Percentiles rank a stretch among this genome's conserved stretches.
Evolutionary conservation across 2,329 filamentous ascomycete genomes (phyloP).

Genomic region (Metarhizium anisopliae): DNA sequence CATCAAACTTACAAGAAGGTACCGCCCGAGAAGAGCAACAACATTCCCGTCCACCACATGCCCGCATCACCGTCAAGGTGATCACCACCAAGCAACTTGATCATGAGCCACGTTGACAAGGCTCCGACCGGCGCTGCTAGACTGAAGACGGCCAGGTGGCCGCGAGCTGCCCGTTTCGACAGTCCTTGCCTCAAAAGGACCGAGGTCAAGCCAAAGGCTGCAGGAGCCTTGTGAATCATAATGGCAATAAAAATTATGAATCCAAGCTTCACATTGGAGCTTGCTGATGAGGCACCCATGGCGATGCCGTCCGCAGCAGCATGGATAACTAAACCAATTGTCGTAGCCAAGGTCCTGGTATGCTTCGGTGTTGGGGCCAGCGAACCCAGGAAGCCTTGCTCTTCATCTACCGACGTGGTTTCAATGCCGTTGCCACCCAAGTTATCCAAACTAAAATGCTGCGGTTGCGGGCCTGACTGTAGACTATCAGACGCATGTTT

Average conservation of each 20-base stretch:
- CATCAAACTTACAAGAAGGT: constrained; percentile 71
- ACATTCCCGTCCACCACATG: constrained; percentile 84
- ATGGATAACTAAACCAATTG: constrained; percentile 90
- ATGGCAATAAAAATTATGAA: constrained; percentile 93
- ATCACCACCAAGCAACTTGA: constrained; percentile 62
- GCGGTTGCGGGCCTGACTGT: constrained; percentile 56
- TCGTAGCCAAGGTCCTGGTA: constrained; percentile 66
- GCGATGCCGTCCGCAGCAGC: constrained; percentile 92
- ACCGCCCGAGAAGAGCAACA: constrained; percentile 89
- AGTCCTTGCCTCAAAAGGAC: constrained; percentile 85
- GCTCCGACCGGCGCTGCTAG: constrained; percentile 83
- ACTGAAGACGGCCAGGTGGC: constrained; percentile 85
- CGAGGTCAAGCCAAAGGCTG: constrained; percentile 88
- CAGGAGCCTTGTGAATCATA: constrained; percentile 95
- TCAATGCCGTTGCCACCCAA: constrained; percentile 41
- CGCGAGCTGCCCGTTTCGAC: constrained; percentile 74
- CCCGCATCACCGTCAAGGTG: constrained; percentile 50
- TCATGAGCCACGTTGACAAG: constrained; percentile 70
- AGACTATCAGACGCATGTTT: constrained; percentile 59
- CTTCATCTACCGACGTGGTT: constrained; percentile 40
- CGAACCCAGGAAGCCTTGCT: constrained; percentile 50
- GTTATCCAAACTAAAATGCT: constrained; percentile 84
- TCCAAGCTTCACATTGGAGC: constrained; percentile 64
- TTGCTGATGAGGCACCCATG: constrained; percentile 79
- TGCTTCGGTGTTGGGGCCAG: constrained; percentile 48